Evolutionary conservation across 768 basidiomycete species (phyloP), one percentile per base, ranked within the genome.

Genomic region (Termitomyces bulborhizus): DNA sequence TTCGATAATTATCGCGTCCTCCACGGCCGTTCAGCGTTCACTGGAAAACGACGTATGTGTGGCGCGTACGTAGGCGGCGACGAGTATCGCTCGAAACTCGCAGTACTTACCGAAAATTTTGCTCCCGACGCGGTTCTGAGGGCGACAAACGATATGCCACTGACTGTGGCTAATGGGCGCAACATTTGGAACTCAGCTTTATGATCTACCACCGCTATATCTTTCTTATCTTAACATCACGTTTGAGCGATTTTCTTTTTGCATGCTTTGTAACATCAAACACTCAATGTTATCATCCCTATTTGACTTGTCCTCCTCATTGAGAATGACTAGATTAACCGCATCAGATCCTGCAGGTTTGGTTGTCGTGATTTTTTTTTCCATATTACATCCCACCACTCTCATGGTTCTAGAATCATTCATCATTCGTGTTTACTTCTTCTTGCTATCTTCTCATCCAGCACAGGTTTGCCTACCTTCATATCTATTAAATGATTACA

Each of bases 41-140:
- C 82, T 12, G 96, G 96, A 11, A 82, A 83, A 68, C 82, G 96
- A 3, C 81, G 90, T 1, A 92, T 99, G 84, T 98, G 96, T 64
- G 96, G 96, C 2, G 97, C 96, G 0, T 99, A 99, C 67, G 81
- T 98, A 55, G 90, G 91, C 0, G 75, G 81, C 12, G 96, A 99
- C 67, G 97, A 99, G 66, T 98, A 86, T 67, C 78, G 79, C 39
- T 94, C 93, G 0, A 86, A 86, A 60, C 73, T 96, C 11, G 76
- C 80, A 1, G 85, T 88, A 12, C 73, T 91, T 6, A 70, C 66
- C 34, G 87, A 90, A 68, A 78, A 74, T 57, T 88, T 84, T 57
- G 70, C 71, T 3, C 66, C 73, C 21, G 68, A 71, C 53, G 32
- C 68, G 9, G 65, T 68, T 4, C 48, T 64, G 6, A 64, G 53